Base-by-base conservation (phyloP, 768 basidiomycete genomes). In the Lactarius evosmus region DNA sequence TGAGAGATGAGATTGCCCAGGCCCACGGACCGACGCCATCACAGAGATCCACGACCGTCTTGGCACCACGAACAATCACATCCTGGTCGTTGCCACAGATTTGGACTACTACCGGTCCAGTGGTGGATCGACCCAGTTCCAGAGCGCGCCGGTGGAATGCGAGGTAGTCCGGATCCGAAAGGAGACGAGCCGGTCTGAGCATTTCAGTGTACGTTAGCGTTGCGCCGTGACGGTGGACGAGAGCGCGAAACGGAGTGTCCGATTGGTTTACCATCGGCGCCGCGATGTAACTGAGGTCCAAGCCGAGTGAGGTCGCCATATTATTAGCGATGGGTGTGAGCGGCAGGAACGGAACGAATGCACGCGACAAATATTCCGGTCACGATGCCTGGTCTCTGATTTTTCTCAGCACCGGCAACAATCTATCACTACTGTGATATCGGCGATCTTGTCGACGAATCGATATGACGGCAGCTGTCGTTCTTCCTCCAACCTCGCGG, bases 261-360 rank as follows among this genome's bases (percentile, higher is more conserved):
- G 88, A 89, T 70, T 91, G 89, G 63, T 88, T 85, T 62, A 92
- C 82, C 89, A 91, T 91, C 3, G 88, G 89, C 7, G 89, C 88
- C 7, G 86, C 79, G 58, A 89, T 80, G 61, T 74, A 78, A 27
- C 71, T 66, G 62, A 79, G 67, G 46, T 68, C 60, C 56, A 60
- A 32, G 58, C 41, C 36, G 62, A 46, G 22, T 46, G 44, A 12
- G 22, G 52, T 19, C 25, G 63, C 27, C 55, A 57, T 65, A 22
- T 44, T 55, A 29, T 19, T 17, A n/a, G 11, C 38, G 38, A 40
- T 14, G 38, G 16, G 11, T 3, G 16, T 40, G 34, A 11, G 12
- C 12, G 34, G 40, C 40, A 40, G 40, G 19, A 40, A 19, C 40
- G 40, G 38, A 44, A 46, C 22, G 16, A 12, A 49, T 25, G 2